Conservation (phyloP, 257 asterid species). For the Nicotiana knightiana region DNA sequence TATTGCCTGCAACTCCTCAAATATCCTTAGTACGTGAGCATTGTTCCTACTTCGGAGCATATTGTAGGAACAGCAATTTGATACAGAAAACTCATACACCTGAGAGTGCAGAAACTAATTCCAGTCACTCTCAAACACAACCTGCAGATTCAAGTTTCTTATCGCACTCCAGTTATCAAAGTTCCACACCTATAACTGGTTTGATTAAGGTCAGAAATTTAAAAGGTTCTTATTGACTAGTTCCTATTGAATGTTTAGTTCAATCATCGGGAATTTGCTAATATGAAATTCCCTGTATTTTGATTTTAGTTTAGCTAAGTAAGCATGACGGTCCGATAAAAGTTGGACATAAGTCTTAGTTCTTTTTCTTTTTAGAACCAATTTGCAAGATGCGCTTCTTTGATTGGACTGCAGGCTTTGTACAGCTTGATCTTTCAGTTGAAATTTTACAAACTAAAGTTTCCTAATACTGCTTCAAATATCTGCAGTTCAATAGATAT, state of each 20-base stretch:
- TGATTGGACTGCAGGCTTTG: neutral
- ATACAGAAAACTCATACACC: constrained; percentile 35
- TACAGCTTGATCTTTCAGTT: neutral
- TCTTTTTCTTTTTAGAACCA: neutral
- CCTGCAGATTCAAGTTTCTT: constrained; percentile 25
- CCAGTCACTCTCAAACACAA: constrained; percentile 28
- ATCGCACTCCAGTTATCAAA: constrained; percentile 32
- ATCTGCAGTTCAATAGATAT: neutral
- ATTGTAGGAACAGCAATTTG: constrained; percentile 54
- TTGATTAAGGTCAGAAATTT: constrained; percentile 57
- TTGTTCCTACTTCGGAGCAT: constrained; percentile 84
- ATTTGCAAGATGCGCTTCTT: neutral
- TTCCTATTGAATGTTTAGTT: neutral
- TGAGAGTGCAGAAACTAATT: constrained; percentile 39
- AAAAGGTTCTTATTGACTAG: neutral
- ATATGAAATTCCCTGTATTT: neutral
- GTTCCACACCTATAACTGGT: constrained; percentile 37
- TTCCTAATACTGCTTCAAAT: constrained; percentile 1
- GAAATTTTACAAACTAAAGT: neutral
- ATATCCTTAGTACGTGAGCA: constrained; percentile 69
- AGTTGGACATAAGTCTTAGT: neutral
- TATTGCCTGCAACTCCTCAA: constrained; percentile 88
- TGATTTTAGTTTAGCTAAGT: neutral
- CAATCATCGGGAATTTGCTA: neutral
- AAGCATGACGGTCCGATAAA: neutral